Conservation (phyloP, 73 alveolate species). For the Uronychia binucleata region DNA sequence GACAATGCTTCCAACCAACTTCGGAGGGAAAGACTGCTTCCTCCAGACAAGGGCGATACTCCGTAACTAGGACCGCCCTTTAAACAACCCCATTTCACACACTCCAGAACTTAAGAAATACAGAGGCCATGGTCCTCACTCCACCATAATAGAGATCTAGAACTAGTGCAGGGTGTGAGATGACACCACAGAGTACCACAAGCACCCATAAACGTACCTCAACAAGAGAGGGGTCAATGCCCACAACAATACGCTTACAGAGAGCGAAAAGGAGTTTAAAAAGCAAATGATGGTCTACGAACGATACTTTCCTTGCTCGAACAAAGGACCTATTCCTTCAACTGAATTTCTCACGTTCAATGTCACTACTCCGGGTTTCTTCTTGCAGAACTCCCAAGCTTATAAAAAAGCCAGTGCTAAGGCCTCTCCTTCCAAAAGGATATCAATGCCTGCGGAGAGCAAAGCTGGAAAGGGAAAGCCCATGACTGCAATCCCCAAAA, state of each 20-base stretch:
- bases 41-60: background rate
- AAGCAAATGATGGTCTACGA: background rate
- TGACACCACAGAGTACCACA: background rate
- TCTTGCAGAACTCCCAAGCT: background rate
- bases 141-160: background rate
- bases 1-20: background rate
- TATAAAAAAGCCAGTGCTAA: background rate
- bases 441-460: background rate
- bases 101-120: background rate
- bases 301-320: background rate
- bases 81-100: too few relatives aligned
- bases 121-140: background rate
- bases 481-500: background rate
- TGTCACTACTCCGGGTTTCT: background rate
- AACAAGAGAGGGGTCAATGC: background rate
- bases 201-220: background rate
- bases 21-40: background rate
- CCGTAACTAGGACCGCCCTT: too few relatives aligned
- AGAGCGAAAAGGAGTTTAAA: background rate
- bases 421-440: background rate
- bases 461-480: background rate
- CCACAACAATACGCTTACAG: background rate
- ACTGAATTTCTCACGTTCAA: background rate
- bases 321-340: background rate
- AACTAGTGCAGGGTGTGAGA: background rate